These are phyloP conservation scores for Tuber aestivum DNA, from an alignment of 495 filamentous ascomycete genomes.

Conservation along the genomic window DNA sequence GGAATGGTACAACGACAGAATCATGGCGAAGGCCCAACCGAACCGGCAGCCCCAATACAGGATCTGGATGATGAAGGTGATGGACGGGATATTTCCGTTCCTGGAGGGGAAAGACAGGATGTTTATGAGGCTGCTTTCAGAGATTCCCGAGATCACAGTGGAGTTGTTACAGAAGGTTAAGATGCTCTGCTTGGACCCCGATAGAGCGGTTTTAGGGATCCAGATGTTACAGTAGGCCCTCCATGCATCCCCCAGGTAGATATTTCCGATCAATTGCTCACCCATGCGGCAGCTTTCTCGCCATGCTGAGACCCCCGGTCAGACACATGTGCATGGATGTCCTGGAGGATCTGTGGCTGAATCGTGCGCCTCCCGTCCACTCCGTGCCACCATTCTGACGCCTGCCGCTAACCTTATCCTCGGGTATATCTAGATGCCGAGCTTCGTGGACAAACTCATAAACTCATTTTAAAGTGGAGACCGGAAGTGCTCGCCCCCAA, in stretches of 20 bases:
- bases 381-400: background rate
- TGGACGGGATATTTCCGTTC: slow-evolving; percentile 84
- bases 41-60: slow-evolving; percentile 61
- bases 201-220: slow-evolving; percentile 59
- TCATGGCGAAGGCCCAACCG: slow-evolving; percentile 50
- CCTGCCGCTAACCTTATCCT: slow-evolving; percentile 12
- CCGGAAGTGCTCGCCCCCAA: slow-evolving; percentile 46
- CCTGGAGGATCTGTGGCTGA: slow-evolving; percentile 77
- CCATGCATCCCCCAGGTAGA: slow-evolving; percentile 7
- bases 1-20: slow-evolving; percentile 92
- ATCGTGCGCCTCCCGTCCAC: slow-evolving; percentile 53
- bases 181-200: slow-evolving; percentile 79
- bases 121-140: slow-evolving; percentile 81
- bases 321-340: slow-evolving; percentile 74
- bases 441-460: slow-evolving; percentile 46
- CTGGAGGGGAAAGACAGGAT: slow-evolving; percentile 81
- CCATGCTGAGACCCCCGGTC: slow-evolving; percentile 79
- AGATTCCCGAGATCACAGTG: slow-evolving; percentile 72
- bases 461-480: slow-evolving; percentile 50
- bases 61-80: slow-evolving; percentile 67
- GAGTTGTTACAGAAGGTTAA: slow-evolving; percentile 68
- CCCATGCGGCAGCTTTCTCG: slow-evolving; percentile 58
- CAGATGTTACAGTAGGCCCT: slow-evolving; percentile 56
- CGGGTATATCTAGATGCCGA: slow-evolving; percentile 47
- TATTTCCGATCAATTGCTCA: slow-evolving; percentile 42